A percentile compares a stretch with the other conserved stretches of the same genome.
Evolutionary conservation across 2,329 filamentous ascomycete species (phyloP).

Genomic region (Rhytidhysteron rufulum): DNA sequence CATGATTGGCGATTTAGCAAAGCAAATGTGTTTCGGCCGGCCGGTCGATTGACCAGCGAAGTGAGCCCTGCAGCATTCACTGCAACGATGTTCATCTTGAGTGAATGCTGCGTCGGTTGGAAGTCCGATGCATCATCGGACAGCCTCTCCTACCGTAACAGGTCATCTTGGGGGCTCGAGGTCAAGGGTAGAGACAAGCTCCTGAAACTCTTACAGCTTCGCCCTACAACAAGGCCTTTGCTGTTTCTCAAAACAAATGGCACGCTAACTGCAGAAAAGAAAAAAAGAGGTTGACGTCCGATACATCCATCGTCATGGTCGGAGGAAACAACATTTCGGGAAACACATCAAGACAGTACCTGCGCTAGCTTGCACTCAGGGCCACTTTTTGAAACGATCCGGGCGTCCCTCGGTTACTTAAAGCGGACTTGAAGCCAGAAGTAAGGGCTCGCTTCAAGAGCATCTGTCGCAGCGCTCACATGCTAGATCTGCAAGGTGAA

Average conservation of each 20-base stretch:
- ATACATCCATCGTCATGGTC: slow-evolving; percentile 9
- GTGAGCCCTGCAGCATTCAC: slow-evolving; percentile 5
- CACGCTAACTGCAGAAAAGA: too few relatives aligned
- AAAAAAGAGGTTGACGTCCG: slow-evolving; percentile 12
- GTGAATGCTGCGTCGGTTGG: slow-evolving; percentile 5
- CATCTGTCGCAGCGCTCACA: slow-evolving; percentile 15
- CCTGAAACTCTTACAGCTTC: slow-evolving; percentile 26
- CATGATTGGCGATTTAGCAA: slow-evolving; percentile 11
- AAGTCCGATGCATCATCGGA: slow-evolving; percentile 2
- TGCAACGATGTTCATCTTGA: slow-evolving; percentile 5
- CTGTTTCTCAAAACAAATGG: slow-evolving; percentile 28
- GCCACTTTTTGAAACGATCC: slow-evolving; percentile 27
- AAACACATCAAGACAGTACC: slow-evolving; percentile 24
- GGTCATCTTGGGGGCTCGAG: not conserved
- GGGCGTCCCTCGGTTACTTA: slow-evolving; percentile 16
- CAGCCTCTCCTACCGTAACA: too few relatives aligned
- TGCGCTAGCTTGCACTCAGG: slow-evolving; percentile 30
- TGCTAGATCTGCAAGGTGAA: slow-evolving; percentile 7
- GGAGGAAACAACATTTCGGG: slow-evolving; percentile 33
- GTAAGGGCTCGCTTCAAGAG: slow-evolving; percentile 17
- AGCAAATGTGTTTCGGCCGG: slow-evolving; percentile 5
- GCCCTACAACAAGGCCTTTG: slow-evolving; percentile 14
- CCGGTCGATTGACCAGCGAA: slow-evolving; percentile 10
- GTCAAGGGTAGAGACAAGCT: slow-evolving; percentile 5
- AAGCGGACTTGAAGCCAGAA: slow-evolving; percentile 18